Percentiles rank a stretch among this genome's conserved stretches.
Conservation (phyloP, 140 eudicot genomes). For the Anethum foeniculum region DNA sequence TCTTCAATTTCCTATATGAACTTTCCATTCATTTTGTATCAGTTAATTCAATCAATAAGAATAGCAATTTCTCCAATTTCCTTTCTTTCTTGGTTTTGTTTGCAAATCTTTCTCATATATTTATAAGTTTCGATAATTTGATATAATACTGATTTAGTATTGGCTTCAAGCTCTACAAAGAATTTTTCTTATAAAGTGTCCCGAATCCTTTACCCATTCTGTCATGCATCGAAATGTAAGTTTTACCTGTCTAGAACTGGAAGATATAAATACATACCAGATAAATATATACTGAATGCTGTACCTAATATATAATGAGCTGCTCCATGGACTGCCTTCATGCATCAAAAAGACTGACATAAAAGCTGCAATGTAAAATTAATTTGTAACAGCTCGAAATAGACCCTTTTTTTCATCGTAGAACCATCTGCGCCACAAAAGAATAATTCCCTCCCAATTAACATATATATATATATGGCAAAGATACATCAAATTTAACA, state of each 20-base stretch:
- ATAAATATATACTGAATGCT: neutral
- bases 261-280: neutral
- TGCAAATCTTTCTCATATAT: neutral
- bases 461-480: neutral
- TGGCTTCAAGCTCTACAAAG: neutral
- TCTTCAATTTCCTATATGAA: neutral
- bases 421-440: constrained; percentile 50
- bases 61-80: neutral
- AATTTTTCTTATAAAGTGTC: neutral
- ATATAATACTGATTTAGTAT: neutral
- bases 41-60: neutral
- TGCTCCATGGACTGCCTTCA: constrained; percentile 1
- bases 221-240: neutral
- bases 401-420: constrained; percentile 60
- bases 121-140: neutral
- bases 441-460: neutral
- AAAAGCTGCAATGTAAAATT: constrained; percentile 1
- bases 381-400: constrained; percentile 58
- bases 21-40: neutral
- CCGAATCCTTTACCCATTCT: neutral
- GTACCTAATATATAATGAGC: neutral
- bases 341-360: constrained; percentile 3
- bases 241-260: too few species aligned
- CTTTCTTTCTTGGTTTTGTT: neutral
- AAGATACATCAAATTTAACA: neutral